Conservation (phyloP, 2,329 filamentous ascomycete species). For the Pseudocercospora crystallina region DNA sequence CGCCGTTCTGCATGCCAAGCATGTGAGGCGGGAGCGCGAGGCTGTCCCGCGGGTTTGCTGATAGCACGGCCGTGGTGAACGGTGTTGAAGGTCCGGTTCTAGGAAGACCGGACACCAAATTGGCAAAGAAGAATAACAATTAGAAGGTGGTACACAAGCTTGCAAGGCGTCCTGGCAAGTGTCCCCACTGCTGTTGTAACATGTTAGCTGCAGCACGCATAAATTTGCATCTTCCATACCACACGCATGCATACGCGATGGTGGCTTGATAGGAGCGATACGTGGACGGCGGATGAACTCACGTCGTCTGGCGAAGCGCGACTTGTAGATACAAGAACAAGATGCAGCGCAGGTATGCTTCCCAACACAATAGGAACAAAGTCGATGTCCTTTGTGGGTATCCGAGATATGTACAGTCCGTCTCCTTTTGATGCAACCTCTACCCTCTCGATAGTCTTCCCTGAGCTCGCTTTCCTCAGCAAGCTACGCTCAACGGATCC, state of each 20-base stretch:
- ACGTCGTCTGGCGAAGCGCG: constrained; percentile 13
- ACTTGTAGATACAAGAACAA: constrained; percentile 8
- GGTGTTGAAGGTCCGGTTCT: constrained; percentile 24
- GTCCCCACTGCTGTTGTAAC: constrained; percentile 12
- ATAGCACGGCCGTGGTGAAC: constrained; percentile 78
- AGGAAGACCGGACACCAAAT: constrained; percentile 21
- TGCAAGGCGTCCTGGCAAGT: constrained; percentile 15
- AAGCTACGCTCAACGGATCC: constrained; percentile 7
- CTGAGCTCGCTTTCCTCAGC: constrained; percentile 4
- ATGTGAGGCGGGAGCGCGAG: constrained; percentile 80
- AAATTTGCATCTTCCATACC: not conserved
- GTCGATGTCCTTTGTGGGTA: constrained; percentile 7
- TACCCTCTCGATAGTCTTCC: constrained; percentile 4
- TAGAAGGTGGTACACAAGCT: constrained; percentile 16
- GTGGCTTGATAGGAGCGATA: not conserved
- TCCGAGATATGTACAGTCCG: constrained; percentile 25
- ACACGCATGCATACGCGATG: not conserved
- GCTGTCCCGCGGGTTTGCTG: constrained; percentile 75
- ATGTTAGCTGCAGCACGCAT: constrained; percentile 7
- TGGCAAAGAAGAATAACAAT: constrained; percentile 11
- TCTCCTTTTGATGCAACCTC: constrained; percentile 11
- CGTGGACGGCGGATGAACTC: constrained; percentile 6
- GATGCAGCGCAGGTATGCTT: constrained; percentile 13
- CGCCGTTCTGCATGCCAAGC: constrained; percentile 88
- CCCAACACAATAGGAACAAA: constrained; percentile 13